phyloP scores from a whole-genome alignment of 441 rosid genomes.

The Erysimum pusillum region DNA sequence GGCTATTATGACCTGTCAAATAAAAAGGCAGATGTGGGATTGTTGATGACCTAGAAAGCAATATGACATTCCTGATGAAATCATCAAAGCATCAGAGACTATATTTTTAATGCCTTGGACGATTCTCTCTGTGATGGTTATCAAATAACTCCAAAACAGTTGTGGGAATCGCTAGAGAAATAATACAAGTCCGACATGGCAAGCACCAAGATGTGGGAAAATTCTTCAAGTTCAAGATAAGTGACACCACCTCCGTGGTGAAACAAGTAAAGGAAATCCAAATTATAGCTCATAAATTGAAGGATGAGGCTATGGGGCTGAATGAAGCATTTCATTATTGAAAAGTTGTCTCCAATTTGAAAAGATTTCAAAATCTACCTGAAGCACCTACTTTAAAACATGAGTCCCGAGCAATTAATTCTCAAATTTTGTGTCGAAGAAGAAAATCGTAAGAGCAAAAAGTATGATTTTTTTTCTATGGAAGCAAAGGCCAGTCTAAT shows the following conservation, averaged over 20 bases:
- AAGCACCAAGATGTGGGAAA: background rate
- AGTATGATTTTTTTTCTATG: too few species aligned
- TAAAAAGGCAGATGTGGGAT: too few species aligned
- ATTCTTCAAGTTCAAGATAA: background rate
- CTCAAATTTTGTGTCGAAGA: too few species aligned
- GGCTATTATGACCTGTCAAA: too few species aligned
- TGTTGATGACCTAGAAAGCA: too few species aligned
- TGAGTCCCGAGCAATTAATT: too few species aligned
- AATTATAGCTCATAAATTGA: background rate
- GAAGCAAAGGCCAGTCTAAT: too few species aligned
- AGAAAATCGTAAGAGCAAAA: too few species aligned
- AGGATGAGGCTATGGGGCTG: background rate
- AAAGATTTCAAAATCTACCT: background rate
- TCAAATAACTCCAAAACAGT: background rate
- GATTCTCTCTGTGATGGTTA: background rate
- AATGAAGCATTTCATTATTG: background rate
- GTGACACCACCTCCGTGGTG: background rate
- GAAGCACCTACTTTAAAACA: background rate
- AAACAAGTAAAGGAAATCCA: background rate
- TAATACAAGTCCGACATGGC: background rate
- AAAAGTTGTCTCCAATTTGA: slow-evolving; percentile 1
- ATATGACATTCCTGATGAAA: too few species aligned
- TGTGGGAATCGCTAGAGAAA: background rate
- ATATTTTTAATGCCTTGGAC: background rate
- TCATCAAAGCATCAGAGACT: too few species aligned